These are phyloP conservation scores for Nicotiana otophora DNA, from an alignment of 257 asterid genomes.

Conservation along the genomic window DNA sequence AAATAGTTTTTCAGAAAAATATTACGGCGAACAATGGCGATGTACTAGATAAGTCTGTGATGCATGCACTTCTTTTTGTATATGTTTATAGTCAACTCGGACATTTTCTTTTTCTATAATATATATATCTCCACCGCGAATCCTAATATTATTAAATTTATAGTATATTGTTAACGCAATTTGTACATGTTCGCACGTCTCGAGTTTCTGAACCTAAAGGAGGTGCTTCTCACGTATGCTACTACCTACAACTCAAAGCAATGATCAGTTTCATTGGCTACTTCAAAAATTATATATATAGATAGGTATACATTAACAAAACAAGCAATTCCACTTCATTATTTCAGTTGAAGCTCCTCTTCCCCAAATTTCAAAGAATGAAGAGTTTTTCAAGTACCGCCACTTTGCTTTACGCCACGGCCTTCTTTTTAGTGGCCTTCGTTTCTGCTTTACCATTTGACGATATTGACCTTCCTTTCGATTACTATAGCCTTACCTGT, in stretches of 20 bases:
- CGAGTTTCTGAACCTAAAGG: not conserved
- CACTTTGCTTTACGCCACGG: not conserved
- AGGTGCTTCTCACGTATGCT: slow-evolving; percentile 14
- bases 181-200: slow-evolving; percentile 4
- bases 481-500: slow-evolving; percentile 41
- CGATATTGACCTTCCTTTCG: slow-evolving; percentile 25
- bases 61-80: not conserved
- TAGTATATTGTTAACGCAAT: not conserved
- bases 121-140: not conserved
- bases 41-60: not conserved
- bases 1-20: too few relatives aligned
- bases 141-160: not conserved
- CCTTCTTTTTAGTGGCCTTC: slow-evolving; percentile 10
- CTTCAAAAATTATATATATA: slow-evolving; percentile 1
- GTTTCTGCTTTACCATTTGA: slow-evolving; percentile 2
- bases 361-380: not conserved
- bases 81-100: not conserved
- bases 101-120: not conserved
- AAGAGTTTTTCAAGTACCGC: slow-evolving; percentile 3
- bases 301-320: not conserved
- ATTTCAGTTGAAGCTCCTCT: not conserved
- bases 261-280: not conserved
- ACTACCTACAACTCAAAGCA: too few relatives aligned
- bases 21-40: not conserved
- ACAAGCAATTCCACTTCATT: not conserved